Evolutionary conservation across 352 stramenopile genomes (phyloP).

Genomic region (Phytopythium vexans): DNA sequence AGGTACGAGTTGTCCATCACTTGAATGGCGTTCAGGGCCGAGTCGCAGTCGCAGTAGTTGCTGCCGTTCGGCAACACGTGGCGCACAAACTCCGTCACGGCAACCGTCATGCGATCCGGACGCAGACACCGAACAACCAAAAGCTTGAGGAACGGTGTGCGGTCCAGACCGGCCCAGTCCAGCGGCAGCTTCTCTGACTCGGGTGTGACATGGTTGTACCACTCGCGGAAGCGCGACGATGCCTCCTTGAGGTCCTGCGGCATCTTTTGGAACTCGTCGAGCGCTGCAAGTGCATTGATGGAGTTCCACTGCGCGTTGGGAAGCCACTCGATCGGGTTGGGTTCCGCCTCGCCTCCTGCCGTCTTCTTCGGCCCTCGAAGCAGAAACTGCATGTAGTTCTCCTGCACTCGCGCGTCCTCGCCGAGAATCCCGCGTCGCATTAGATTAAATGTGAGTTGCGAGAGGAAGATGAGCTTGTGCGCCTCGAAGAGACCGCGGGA

Average conservation of each 20-base stretch:
- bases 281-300: slow-evolving; percentile 86
- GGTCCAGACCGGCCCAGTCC: slow-evolving; percentile 95
- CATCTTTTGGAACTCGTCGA: slow-evolving; percentile 98
- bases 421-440: slow-evolving; percentile 96
- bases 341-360: slow-evolving; percentile 42
- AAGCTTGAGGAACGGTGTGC: slow-evolving; percentile 95
- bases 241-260: slow-evolving; percentile 95
- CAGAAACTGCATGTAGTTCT: slow-evolving; percentile 97
- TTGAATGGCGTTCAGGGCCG: slow-evolving; percentile 93
- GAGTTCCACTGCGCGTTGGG: slow-evolving; percentile 90
- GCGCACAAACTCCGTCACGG: slow-evolving; percentile 95
- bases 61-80: slow-evolving; percentile 90
- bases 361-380: slow-evolving; percentile 86
- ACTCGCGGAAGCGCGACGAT: slow-evolving; percentile 95
- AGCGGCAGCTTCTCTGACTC: slow-evolving; percentile 97
- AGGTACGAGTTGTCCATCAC: slow-evolving; percentile 95
- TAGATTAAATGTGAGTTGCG: slow-evolving; percentile 96
- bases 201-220: slow-evolving; percentile 96
- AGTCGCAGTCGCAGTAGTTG: slow-evolving; percentile 96
- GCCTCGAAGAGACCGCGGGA: slow-evolving; percentile 94
- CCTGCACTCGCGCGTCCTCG: slow-evolving; percentile 91
- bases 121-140: slow-evolving; percentile 93
- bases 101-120: slow-evolving; percentile 93
- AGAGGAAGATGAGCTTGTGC: slow-evolving; percentile 97
- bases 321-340: slow-evolving; percentile 90